Evolutionary conservation across 352 stramenopile species (phyloP).

Genomic region (Blastocystis sp.): DNA sequence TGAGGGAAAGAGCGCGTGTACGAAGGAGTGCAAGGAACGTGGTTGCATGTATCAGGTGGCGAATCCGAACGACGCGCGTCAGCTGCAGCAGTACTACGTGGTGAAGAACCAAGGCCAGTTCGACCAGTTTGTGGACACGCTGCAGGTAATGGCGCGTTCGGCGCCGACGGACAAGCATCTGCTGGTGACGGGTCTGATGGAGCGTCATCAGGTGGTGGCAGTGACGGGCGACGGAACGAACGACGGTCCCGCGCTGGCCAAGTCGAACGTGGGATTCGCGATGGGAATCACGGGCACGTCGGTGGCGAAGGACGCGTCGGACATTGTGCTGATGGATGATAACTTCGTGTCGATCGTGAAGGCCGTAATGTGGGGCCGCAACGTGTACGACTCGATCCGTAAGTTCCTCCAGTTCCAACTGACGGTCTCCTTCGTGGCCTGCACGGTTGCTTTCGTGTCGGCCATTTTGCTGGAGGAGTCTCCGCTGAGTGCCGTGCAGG

Average conservation of each 20-base stretch:
- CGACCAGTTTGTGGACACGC: slow-evolving; percentile 65
- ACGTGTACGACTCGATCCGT: slow-evolving; percentile 86
- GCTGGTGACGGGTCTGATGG: slow-evolving; percentile 75
- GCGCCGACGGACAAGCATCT: slow-evolving; percentile 91
- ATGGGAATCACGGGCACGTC: slow-evolving; percentile 93
- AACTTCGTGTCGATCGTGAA: slow-evolving; percentile 93
- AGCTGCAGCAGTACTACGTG: slow-evolving; percentile 28
- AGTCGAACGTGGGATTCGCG: slow-evolving; percentile 67
- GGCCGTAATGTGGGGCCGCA: slow-evolving; percentile 85
- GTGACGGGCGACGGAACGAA: slow-evolving; percentile 99
- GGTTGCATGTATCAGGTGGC: slow-evolving; percentile 42
- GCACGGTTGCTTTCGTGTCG: slow-evolving; percentile 78
- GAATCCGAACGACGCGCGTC: slow-evolving; percentile 18
- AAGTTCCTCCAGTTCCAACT: slow-evolving; percentile 93
- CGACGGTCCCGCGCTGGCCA: slow-evolving; percentile 88
- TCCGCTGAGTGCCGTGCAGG: slow-evolving; percentile 79
- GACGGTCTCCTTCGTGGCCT: slow-evolving; percentile 81
- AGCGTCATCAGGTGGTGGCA: slow-evolving; percentile 72
- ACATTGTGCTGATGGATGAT: slow-evolving; percentile 93
- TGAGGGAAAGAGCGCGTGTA: slow-evolving; percentile 2
- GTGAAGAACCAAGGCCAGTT: slow-evolving; percentile 38
- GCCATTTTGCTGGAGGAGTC: slow-evolving; percentile 61
- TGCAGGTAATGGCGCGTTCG: slow-evolving; percentile 79
- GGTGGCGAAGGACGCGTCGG: slow-evolving; percentile 90
- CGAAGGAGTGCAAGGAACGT: slow-evolving; percentile 43